These are phyloP conservation scores for Backusella mclennaniae DNA, from an alignment of 192 early-diverging fungal species.

Conservation along the genomic window DNA sequence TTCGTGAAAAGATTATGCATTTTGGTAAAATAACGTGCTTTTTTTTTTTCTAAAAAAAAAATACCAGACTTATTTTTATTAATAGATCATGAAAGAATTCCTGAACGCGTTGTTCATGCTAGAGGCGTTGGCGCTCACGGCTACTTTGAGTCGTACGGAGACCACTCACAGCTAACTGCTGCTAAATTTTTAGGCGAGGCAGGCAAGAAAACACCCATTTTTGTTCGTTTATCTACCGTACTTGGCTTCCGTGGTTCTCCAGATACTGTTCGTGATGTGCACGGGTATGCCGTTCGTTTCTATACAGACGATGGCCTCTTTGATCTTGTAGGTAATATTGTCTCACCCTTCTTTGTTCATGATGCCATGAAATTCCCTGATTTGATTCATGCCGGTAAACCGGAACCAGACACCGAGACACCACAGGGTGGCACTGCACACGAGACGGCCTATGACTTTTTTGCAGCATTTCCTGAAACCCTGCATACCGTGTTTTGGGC, in stretches of 20 bases:
- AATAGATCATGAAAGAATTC: slow-evolving; percentile 27
- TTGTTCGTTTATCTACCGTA: slow-evolving; percentile 51
- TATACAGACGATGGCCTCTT: slow-evolving; percentile 34
- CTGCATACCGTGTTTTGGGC: slow-evolving; percentile 42
- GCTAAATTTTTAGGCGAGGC: slow-evolving; percentile 34
- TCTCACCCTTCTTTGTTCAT: slow-evolving; percentile 47
- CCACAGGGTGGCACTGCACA: slow-evolving; percentile 44
- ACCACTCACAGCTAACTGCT: slow-evolving; percentile 33
- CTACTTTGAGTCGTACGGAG: slow-evolving; percentile 29
- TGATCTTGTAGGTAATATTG: slow-evolving; percentile 39
- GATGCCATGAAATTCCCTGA: slow-evolving; percentile 46
- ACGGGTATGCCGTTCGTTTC: slow-evolving; percentile 25
- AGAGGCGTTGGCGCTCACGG: slow-evolving; percentile 45
- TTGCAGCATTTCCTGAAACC: slow-evolving; percentile 37
- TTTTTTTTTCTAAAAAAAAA: too few relatives aligned
- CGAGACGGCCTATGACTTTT: slow-evolving; percentile 43
- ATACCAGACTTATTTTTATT: too few relatives aligned
- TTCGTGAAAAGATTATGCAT: slow-evolving; percentile 23
- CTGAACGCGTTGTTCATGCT: slow-evolving; percentile 45
- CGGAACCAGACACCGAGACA: slow-evolving; percentile 41
- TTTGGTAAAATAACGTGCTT: slow-evolving; percentile 14
- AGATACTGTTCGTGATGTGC: slow-evolving; percentile 44
- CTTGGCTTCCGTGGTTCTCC: slow-evolving; percentile 38
- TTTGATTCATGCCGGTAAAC: slow-evolving; percentile 42
- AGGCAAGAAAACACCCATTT: slow-evolving; percentile 44